phyloP scores from a whole-genome alignment of 2,329 filamentous ascomycete genomes.

The Clarireedia paspali region DNA sequence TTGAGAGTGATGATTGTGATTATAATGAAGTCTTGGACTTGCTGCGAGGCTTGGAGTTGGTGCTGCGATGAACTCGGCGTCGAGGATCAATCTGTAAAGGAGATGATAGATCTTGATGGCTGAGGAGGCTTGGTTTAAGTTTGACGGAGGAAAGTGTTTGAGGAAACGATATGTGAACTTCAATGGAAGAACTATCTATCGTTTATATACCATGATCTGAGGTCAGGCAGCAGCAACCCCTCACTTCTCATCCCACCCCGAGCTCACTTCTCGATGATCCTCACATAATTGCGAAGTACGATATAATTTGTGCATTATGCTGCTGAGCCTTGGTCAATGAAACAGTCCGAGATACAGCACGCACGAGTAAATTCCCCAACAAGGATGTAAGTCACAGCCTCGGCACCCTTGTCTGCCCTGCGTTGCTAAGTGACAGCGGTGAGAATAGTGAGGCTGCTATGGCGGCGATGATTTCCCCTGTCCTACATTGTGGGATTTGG shows the following conservation, averaged over 20 bases:
- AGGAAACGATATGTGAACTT: background rate
- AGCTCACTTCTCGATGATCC: background rate
- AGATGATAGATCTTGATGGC: too few relatives aligned
- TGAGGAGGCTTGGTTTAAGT: background rate
- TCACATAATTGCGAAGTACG: background rate
- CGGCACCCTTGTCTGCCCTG: constrained; percentile 3
- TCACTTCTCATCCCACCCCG: background rate
- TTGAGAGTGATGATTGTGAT: background rate
- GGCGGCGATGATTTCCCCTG: background rate
- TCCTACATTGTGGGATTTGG: background rate
- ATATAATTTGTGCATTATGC: too few relatives aligned
- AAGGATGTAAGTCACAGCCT: constrained; percentile 3
- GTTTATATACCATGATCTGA: constrained; percentile 6
- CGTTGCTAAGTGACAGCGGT: constrained; percentile 6
- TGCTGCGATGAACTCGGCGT: too few relatives aligned
- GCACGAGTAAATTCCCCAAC: background rate
- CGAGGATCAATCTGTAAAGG: too few relatives aligned
- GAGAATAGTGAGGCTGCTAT: constrained; percentile 7
- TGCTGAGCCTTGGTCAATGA: background rate
- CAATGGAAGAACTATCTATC: background rate
- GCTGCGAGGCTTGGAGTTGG: too few relatives aligned
- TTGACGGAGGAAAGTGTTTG: background rate
- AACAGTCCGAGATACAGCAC: background rate
- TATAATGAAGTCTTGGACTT: background rate
- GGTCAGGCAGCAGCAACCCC: background rate